These are phyloP conservation scores for Trametopsis cervina DNA, from an alignment of 768 basidiomycete genomes.

Conservation along the genomic window DNA sequence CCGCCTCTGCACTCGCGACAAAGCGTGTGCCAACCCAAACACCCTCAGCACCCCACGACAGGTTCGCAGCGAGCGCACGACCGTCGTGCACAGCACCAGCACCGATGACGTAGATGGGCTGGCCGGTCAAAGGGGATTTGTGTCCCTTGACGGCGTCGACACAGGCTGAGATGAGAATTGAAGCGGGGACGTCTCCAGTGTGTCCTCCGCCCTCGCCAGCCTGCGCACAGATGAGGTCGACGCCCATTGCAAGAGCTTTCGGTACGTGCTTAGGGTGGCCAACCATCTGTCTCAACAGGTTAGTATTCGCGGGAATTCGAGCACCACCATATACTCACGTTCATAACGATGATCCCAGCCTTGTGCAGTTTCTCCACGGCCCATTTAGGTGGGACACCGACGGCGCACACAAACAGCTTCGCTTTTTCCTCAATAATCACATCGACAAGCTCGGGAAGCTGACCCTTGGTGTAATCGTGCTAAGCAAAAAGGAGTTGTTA, in stretches of 20 bases:
- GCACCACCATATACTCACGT: slow-evolving; percentile 36
- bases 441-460: slow-evolving; percentile 75
- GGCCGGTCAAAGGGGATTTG: slow-evolving; percentile 73
- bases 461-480: slow-evolving; percentile 88
- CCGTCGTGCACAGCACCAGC: slow-evolving; percentile 92
- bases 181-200: slow-evolving; percentile 78
- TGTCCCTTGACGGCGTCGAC: slow-evolving; percentile 77
- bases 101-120: slow-evolving; percentile 82
- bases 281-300: slow-evolving; percentile 50
- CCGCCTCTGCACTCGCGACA: slow-evolving; percentile 75
- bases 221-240: slow-evolving; percentile 92
- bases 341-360: slow-evolving; percentile 85
- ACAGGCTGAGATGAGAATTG: slow-evolving; percentile 85
- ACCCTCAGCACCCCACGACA: slow-evolving; percentile 84
- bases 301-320: neutral
- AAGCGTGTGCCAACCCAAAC: slow-evolving; percentile 71
- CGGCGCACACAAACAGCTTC: slow-evolving; percentile 83
- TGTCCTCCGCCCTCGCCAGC: slow-evolving; percentile 75
- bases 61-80: slow-evolving; percentile 77
- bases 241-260: slow-evolving; percentile 77
- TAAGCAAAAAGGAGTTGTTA: slow-evolving; percentile 19
- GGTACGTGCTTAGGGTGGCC: slow-evolving; percentile 89
- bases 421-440: slow-evolving; percentile 92
- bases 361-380: slow-evolving; percentile 78
- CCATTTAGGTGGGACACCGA: slow-evolving; percentile 79